Conservation (phyloP, 805 yeast genomes). For the Metschnikowia drakensbergensis region DNA sequence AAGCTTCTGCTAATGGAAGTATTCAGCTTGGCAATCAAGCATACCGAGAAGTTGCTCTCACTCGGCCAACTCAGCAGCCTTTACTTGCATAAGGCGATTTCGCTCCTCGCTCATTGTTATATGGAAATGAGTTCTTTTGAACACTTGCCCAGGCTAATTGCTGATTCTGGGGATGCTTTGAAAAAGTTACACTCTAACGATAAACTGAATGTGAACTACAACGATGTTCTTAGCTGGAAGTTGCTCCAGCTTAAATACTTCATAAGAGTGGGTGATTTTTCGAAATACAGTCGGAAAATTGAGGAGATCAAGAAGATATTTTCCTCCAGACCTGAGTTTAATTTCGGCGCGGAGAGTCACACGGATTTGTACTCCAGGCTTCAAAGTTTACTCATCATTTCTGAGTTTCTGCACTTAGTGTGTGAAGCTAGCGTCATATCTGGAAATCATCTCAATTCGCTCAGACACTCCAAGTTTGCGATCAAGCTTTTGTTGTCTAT, state of each 20-base stretch:
- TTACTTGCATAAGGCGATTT: constrained; percentile 1
- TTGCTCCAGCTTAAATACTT: constrained; percentile 29
- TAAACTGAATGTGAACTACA: constrained; percentile 1
- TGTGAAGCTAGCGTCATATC: constrained; percentile 20
- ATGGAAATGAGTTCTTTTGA: constrained; percentile 3
- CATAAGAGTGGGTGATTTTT: constrained; percentile 17
- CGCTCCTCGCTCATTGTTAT: constrained; percentile 6
- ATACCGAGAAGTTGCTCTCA: constrained; percentile 1
- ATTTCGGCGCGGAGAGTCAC: constrained; percentile 15
- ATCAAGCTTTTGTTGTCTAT: constrained; percentile 53
- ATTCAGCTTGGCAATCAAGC: neutral
- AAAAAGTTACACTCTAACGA: constrained; percentile 2
- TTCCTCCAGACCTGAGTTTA: constrained; percentile 27
- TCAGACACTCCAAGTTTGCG: constrained; percentile 43
- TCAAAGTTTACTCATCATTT: constrained; percentile 26
- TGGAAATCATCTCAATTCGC: constrained; percentile 26
- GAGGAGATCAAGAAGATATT: constrained; percentile 22
- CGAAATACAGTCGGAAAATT: constrained; percentile 22
- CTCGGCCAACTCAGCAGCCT: neutral
- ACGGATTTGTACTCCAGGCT: constrained; percentile 21
- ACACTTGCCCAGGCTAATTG: constrained; percentile 18
- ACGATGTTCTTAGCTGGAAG: constrained; percentile 24
- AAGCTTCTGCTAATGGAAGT: constrained; percentile 8
- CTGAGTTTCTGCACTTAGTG: constrained; percentile 34
- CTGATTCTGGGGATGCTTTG: constrained; percentile 10